Conservation (phyloP, 2,329 filamentous ascomycete genomes). For the Pseudofabraea citricarpa region DNA sequence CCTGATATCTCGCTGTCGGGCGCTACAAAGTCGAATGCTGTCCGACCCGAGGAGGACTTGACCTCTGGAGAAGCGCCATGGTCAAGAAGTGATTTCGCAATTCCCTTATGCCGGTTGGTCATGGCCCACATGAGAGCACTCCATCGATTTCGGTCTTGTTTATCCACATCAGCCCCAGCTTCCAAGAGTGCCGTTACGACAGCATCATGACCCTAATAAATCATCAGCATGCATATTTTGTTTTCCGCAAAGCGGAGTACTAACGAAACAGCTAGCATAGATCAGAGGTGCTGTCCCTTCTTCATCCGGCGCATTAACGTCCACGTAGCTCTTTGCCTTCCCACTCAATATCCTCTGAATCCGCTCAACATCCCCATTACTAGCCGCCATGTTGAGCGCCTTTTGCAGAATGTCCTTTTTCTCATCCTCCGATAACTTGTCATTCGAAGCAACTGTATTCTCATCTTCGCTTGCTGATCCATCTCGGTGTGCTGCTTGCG, state of each 20-base stretch:
- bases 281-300: slow-evolving; percentile 96
- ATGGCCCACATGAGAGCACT: slow-evolving; percentile 99
- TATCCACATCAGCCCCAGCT: slow-evolving; percentile 83
- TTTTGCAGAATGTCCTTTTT: slow-evolving; percentile 82
- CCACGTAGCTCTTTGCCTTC: slow-evolving; percentile 68
- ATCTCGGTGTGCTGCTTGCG: slow-evolving; percentile 81
- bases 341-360: slow-evolving; percentile 73
- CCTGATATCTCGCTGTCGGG: slow-evolving; percentile 96
- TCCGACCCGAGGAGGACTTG: slow-evolving; percentile 89
- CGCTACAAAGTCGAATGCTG: slow-evolving; percentile 91
- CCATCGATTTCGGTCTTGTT: slow-evolving; percentile 95
- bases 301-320: slow-evolving; percentile 84
- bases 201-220: slow-evolving; percentile 70
- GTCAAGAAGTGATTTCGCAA: slow-evolving; percentile 87
- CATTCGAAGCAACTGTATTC: slow-evolving; percentile 70
- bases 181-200: slow-evolving; percentile 81
- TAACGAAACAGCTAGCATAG: slow-evolving; percentile 94
- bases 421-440: slow-evolving; percentile 68
- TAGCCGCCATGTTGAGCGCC: slow-evolving; percentile 88
- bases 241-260: slow-evolving; percentile 29
- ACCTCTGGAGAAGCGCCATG: slow-evolving; percentile 93
- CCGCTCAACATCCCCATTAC: slow-evolving; percentile 85
- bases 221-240: slow-evolving; percentile 10
- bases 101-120: slow-evolving; percentile 95
- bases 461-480: slow-evolving; percentile 71